phyloP scores from a whole-genome alignment of 2,329 filamentous ascomycete genomes.

The Fusarium sp. region DNA sequence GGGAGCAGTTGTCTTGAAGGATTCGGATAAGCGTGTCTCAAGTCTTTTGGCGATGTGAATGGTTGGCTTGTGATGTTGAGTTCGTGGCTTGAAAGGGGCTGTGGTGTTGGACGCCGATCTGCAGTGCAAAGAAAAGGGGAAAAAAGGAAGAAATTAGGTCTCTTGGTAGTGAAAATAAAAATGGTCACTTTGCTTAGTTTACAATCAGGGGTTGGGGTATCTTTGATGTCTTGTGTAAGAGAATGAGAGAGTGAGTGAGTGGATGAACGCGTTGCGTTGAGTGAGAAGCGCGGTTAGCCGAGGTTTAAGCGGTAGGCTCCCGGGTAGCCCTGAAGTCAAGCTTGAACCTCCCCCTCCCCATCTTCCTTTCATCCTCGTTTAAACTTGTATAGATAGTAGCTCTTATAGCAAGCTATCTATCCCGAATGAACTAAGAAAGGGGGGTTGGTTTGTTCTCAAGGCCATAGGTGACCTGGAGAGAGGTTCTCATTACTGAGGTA shows the following conservation, averaged over 20 bases:
- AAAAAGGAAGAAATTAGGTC: background rate
- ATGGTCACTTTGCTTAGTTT: background rate
- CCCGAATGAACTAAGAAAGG: too few relatives aligned
- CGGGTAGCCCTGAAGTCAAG: background rate
- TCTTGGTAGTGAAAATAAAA: background rate
- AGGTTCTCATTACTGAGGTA: too few relatives aligned
- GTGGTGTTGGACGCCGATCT: background rate
- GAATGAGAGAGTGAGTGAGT: background rate
- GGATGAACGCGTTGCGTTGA: background rate
- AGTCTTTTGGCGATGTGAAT: background rate
- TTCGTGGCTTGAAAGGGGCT: background rate
- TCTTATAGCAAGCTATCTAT: too few relatives aligned
- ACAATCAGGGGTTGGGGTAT: background rate
- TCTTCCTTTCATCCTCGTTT: too few relatives aligned
- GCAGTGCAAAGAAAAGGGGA: background rate
- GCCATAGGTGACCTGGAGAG: too few relatives aligned
- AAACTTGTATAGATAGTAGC: too few relatives aligned
- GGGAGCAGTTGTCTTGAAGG: background rate
- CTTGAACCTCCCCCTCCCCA: too few relatives aligned
- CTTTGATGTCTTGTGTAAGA: background rate
- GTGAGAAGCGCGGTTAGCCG: conserved; percentile 11
- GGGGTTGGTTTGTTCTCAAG: too few relatives aligned
- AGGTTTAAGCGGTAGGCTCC: conserved; percentile 20
- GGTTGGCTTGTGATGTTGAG: background rate
- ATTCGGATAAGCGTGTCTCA: background rate